Percentiles rank a stretch among this genome's conserved stretches.
These are phyloP conservation scores for Mortierella sp. DNA, from an alignment of 371 early-diverging fungal genomes.

Conservation along the genomic window DNA sequence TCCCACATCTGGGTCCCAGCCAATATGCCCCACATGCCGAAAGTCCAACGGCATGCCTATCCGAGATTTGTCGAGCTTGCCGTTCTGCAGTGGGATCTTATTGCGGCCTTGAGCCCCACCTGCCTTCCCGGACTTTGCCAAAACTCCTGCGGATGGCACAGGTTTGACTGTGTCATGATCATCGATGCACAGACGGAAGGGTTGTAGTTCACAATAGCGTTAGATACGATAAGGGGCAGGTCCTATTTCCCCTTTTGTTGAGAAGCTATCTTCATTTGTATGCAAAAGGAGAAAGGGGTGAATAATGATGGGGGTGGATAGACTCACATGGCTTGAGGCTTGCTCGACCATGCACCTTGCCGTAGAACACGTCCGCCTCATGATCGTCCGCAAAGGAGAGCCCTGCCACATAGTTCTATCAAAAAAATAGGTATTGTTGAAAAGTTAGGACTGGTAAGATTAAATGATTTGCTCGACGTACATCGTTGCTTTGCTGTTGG, in stretches of 20 bases:
- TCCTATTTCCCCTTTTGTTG: too few relatives aligned
- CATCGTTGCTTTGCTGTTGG: too few relatives aligned
- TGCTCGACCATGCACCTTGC: slow-evolving; percentile 71
- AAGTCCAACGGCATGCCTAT: slow-evolving; percentile 84
- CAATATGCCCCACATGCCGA: slow-evolving; percentile 85
- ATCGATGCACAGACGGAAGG: too few relatives aligned
- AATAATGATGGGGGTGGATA: neutral
- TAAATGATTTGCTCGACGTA: too few relatives aligned
- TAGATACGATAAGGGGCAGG: too few relatives aligned
- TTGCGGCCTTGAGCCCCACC: slow-evolving; percentile 26
- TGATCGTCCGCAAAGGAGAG: slow-evolving; percentile 89
- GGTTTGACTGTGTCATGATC: slow-evolving; percentile 50
- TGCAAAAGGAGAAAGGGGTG: neutral
- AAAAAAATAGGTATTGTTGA: neutral
- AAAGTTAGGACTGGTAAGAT: too few relatives aligned
- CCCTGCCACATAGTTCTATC: slow-evolving; percentile 78
- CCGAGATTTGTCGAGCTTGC: slow-evolving; percentile 74
- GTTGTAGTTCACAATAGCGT: too few relatives aligned
- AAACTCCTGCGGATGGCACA: slow-evolving; percentile 32
- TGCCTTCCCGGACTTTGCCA: slow-evolving; percentile 37
- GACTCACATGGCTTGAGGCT: slow-evolving; percentile 52
- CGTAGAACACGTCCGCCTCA: slow-evolving; percentile 83
- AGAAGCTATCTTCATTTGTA: too few relatives aligned
- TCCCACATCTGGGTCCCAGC: slow-evolving; percentile 82
- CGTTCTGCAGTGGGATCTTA: slow-evolving; percentile 37